These are phyloP conservation scores for Candida awuae DNA, from an alignment of 805 yeast species.

Conservation along the genomic window DNA sequence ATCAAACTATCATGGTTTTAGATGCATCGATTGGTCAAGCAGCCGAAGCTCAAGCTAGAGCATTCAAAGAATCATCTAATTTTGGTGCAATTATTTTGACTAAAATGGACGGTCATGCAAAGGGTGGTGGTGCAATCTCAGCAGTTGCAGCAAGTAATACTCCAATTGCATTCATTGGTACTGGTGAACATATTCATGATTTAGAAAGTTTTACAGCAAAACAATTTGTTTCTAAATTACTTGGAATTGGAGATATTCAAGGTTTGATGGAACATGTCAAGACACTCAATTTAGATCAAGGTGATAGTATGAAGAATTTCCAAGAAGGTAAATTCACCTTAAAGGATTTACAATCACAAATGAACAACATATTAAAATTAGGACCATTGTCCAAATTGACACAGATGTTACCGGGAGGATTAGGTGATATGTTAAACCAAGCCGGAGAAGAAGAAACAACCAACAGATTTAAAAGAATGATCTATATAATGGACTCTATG, in stretches of 20 bases:
- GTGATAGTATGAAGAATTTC: constrained; percentile 83
- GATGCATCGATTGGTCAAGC: constrained; percentile 99
- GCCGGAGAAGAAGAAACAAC: constrained; percentile 90
- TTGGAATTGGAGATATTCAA: constrained; percentile 94
- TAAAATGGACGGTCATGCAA: constrained; percentile 97
- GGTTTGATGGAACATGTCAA: constrained; percentile 91
- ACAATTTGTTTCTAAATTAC: constrained; percentile 79
- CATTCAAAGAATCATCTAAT: constrained; percentile 86
- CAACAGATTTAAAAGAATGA: constrained; percentile 76
- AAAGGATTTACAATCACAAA: constrained; percentile 85
- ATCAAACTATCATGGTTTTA: constrained; percentile 94
- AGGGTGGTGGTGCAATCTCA: constrained; percentile 98
- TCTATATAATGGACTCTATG: constrained; percentile 93
- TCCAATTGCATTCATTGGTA: constrained; percentile 93
- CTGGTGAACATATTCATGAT: constrained; percentile 95
- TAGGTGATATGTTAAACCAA: constrained; percentile 74
- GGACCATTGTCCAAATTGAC: constrained; percentile 94
- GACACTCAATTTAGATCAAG: constrained; percentile 78
- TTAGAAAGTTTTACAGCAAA: constrained; percentile 86
- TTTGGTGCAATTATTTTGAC: constrained; percentile 94
- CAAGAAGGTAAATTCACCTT: constrained; percentile 93
- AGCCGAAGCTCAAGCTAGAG: constrained; percentile 89
- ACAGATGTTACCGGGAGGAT: constrained; percentile 88
- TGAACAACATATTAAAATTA: constrained; percentile 93
- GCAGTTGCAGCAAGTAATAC: constrained; percentile 97